Percentiles rank a stretch among this genome's conserved stretches.
Evolutionary conservation across 257 asterid species (phyloP).

Genomic region (Solanum lycopersicoides): DNA sequence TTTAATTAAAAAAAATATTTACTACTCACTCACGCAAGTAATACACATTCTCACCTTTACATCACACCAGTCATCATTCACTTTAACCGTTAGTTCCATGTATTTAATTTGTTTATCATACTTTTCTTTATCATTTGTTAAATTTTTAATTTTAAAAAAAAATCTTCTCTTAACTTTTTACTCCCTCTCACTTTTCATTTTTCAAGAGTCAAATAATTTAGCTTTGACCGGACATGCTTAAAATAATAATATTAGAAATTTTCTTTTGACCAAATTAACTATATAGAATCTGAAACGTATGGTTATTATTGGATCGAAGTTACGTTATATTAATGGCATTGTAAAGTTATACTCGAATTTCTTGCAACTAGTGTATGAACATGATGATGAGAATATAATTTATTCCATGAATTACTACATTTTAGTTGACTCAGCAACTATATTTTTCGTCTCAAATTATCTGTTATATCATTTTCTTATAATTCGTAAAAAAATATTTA

Average conservation of each 20-base stretch:
- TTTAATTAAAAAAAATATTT: too few relatives aligned
- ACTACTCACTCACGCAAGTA: too few relatives aligned
- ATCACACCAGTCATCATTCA: too few relatives aligned
- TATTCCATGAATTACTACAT: background rate
- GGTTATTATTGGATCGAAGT: background rate
- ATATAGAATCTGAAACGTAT: background rate
- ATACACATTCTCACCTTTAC: too few relatives aligned
- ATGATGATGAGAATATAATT: background rate
- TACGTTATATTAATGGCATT: background rate
- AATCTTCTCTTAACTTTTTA: too few relatives aligned
- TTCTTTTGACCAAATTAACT: background rate
- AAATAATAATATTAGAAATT: too few relatives aligned
- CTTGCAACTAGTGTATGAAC: background rate
- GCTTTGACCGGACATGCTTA: too few relatives aligned
- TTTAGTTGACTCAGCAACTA: background rate
- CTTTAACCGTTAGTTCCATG: too few relatives aligned
- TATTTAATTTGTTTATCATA: background rate
- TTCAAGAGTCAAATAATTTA: too few relatives aligned
- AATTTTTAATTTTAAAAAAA: too few relatives aligned
- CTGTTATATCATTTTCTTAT: rapidly evolving
- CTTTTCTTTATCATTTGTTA: too few relatives aligned
- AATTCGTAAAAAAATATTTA: background rate
- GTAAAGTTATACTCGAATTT: background rate
- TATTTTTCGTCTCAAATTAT: background rate
- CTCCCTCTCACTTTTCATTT: too few relatives aligned